These are phyloP conservation scores for Pseudophaeomoniella oleicola DNA, from an alignment of 2,329 filamentous ascomycete species.

Conservation along the genomic window DNA sequence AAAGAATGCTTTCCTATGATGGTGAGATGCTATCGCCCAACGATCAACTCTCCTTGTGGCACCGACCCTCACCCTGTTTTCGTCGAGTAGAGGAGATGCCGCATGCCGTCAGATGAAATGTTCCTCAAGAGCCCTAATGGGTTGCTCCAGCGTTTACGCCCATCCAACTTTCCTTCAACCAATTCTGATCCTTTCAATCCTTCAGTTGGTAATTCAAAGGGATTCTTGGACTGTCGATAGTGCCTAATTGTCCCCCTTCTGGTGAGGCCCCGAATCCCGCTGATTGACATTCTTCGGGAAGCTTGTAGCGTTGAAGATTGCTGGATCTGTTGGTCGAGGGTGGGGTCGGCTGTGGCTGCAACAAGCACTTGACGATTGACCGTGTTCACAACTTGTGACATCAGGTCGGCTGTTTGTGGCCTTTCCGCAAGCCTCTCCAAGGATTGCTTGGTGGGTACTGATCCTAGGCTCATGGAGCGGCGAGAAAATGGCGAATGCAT, in stretches of 20 bases:
- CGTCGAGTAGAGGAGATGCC: constrained; percentile 12
- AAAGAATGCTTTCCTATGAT: no score
- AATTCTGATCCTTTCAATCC: constrained; percentile 1
- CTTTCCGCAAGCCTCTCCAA: constrained; percentile 5
- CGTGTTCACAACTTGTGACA: constrained; percentile 5
- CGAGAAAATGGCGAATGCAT: constrained; percentile 64
- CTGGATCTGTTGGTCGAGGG: constrained; percentile 3
- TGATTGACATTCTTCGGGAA: constrained; percentile 1
- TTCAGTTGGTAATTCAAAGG: constrained; percentile 6
- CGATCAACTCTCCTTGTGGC: no score
- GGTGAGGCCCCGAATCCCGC: background rate
- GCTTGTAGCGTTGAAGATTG: constrained; percentile 2
- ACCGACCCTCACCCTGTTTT: constrained; percentile 4
- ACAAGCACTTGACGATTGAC: no score
- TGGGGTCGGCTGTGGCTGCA: constrained; percentile 5
- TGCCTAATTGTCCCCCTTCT: constrained; percentile 9
- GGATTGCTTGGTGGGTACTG: constrained; percentile 13
- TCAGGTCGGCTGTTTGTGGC: constrained; percentile 5
- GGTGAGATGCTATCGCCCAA: no score
- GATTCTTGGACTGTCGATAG: constrained; percentile 7
- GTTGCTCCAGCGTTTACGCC: constrained; percentile 13
- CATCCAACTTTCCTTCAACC: constrained; percentile 5
- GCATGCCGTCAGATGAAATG: constrained; percentile 11
- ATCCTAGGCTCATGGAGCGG: constrained; percentile 46
- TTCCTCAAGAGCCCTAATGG: constrained; percentile 12